phyloP scores from a whole-genome alignment of 495 filamentous ascomycete species.

The Xanthoparmelia taractica region DNA sequence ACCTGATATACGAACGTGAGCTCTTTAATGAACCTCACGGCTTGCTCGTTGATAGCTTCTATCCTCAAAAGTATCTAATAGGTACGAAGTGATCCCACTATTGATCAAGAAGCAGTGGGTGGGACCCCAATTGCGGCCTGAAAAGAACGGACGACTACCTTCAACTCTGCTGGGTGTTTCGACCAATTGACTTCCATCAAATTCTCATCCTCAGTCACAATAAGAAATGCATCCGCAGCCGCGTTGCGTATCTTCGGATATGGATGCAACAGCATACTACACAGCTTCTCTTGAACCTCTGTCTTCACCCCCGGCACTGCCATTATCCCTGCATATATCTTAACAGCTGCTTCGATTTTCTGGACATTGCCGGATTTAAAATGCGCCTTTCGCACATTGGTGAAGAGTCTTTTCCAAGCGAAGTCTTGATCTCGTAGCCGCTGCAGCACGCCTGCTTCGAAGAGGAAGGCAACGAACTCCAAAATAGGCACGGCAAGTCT shows the following conservation, averaged over 20 bases:
- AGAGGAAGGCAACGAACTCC: constrained; percentile 65
- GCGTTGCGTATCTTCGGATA: constrained; percentile 46
- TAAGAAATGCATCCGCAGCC: constrained; percentile 39
- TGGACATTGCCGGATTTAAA: constrained; percentile 72
- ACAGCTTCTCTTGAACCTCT: constrained; percentile 50
- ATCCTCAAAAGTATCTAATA: not conserved
- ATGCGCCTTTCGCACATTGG: constrained; percentile 64
- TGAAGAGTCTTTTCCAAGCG: constrained; percentile 51
- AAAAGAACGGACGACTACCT: not conserved
- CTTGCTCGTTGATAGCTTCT: not conserved
- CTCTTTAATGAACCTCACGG: not conserved
- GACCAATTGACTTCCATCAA: constrained; percentile 26
- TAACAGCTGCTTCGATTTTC: constrained; percentile 69
- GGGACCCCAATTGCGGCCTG: not conserved
- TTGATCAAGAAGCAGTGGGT: not conserved
- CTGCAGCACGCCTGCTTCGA: constrained; percentile 47
- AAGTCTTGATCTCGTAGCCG: constrained; percentile 16
- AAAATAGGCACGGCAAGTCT: constrained; percentile 66
- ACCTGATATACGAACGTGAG: not conserved
- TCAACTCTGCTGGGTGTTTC: constrained; percentile 13
- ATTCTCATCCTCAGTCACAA: constrained; percentile 22
- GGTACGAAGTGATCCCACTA: not conserved
- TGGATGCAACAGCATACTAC: constrained; percentile 53
- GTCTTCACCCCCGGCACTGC: constrained; percentile 32
- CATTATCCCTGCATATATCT: constrained; percentile 63